These are phyloP conservation scores for Phaeosphaeria sp. DNA, from an alignment of 2,329 filamentous ascomycete species.

Conservation along the genomic window DNA sequence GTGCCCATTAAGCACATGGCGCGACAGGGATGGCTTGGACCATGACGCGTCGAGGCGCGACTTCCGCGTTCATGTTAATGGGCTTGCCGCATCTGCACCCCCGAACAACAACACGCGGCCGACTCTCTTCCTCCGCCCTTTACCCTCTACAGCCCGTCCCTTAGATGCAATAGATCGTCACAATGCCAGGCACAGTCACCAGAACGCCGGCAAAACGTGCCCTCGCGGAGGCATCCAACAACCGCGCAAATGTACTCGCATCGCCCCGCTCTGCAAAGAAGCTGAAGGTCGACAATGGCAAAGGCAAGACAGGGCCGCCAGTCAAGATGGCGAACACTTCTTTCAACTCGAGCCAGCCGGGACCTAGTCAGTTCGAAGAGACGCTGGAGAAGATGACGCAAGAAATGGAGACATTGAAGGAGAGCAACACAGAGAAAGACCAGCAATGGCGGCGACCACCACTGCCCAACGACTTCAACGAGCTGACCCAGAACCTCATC, in stretches of 20 bases:
- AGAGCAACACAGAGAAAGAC: constrained; percentile 88
- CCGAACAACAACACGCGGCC: constrained; percentile 21
- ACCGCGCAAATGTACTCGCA: constrained; percentile 53
- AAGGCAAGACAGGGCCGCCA: constrained; percentile 66
- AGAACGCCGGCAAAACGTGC: constrained; percentile 54
- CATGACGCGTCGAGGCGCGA: constrained; percentile 38
- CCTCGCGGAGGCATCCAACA: constrained; percentile 54
- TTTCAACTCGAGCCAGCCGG: constrained; percentile 71
- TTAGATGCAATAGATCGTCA: constrained; percentile 5
- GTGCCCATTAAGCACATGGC: constrained; percentile 18
- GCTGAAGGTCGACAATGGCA: constrained; percentile 74
- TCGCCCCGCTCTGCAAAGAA: constrained; percentile 72
- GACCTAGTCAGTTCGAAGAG: constrained; percentile 92
- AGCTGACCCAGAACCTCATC: constrained; percentile 72
- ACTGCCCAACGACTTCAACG: constrained; percentile 65
- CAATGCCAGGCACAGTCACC: constrained; percentile 42
- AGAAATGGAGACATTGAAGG: constrained; percentile 84
- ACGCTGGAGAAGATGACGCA: constrained; percentile 96
- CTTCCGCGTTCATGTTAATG: constrained; percentile 30
- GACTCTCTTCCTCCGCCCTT: constrained; percentile 3
- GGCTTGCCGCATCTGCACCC: constrained; percentile 23
- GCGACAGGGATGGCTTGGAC: constrained; percentile 30
- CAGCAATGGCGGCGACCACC: constrained; percentile 83
- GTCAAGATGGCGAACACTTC: constrained; percentile 69
- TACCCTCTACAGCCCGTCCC: constrained; percentile 4